These are phyloP conservation scores for Cydonia oblonga DNA, from an alignment of 331 rosid species.

Conservation along the genomic window DNA sequence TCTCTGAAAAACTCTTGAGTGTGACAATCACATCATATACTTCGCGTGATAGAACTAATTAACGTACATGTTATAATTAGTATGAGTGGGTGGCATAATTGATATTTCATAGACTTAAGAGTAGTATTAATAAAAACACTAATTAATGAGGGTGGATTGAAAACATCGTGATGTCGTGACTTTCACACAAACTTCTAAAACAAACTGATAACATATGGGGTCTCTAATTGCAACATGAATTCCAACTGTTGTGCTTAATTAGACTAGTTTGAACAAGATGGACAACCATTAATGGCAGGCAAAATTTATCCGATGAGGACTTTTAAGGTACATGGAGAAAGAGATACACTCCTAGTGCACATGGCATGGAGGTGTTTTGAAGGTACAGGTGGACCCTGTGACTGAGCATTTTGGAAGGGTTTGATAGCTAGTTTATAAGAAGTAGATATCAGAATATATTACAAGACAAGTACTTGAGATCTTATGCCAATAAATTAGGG, in stretches of 20 bases:
- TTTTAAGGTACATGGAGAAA: constrained; percentile 19
- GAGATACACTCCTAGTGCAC: constrained; percentile 9
- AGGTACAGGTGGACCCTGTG: constrained; percentile 43
- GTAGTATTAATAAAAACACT: no score
- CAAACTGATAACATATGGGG: not conserved
- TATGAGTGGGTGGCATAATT: no score
- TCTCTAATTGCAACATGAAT: not conserved
- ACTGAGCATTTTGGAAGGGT: constrained; percentile 8
- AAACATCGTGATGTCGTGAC: no score
- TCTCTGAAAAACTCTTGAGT: no score
- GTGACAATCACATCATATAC: no score
- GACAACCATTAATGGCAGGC: constrained; percentile 43
- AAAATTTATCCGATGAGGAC: constrained; percentile 22
- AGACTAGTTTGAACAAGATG: not conserved
- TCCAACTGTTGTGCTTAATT: not conserved
- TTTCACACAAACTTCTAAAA: not conserved
- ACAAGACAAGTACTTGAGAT: not conserved
- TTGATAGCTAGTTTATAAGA: not conserved
- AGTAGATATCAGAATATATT: not conserved
- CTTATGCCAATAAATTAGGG: constrained; percentile 14
- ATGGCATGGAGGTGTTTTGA: constrained; percentile 25
- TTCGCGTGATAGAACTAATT: not conserved
- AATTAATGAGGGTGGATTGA: no score
- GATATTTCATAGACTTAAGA: no score
- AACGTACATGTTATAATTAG: not conserved